Conservation (phyloP, 768 basidiomycete species). For the Calocybe indica region DNA sequence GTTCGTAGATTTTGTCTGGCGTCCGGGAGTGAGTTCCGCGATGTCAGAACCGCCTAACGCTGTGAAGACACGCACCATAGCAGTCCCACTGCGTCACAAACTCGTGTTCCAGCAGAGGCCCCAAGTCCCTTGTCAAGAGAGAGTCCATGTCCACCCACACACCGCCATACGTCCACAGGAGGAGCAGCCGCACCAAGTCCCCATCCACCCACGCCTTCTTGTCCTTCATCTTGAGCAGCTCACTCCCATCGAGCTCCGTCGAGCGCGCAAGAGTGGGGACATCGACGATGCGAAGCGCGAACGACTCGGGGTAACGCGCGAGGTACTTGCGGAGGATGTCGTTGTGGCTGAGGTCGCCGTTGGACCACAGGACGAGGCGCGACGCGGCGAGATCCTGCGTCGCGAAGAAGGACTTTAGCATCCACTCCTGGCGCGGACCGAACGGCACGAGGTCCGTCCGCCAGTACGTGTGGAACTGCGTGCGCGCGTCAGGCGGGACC, state of each 20-base stretch:
- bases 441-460: conserved; percentile 82
- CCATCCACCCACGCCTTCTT: conserved; percentile 92
- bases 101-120: conserved; percentile 87
- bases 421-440: conserved; percentile 77
- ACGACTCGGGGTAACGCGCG: conserved; percentile 57
- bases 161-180: conserved; percentile 87
- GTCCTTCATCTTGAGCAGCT: conserved; percentile 57
- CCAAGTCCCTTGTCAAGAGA: conserved; percentile 80
- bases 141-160: conserved; percentile 99
- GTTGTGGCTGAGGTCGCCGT: conserved; percentile 62
- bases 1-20: conserved; percentile 39
- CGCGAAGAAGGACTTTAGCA: conserved; percentile 91
- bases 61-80: conserved; percentile 61
- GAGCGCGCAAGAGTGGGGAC: conserved; percentile 61
- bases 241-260: conserved; percentile 69
- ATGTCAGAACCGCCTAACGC: background rate
- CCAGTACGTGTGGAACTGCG: conserved; percentile 92
- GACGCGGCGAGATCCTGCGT: conserved; percentile 70
- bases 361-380: conserved; percentile 86
- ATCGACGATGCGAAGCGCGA: conserved; percentile 67
- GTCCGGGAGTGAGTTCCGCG: too few relatives aligned
- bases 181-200: conserved; percentile 82
- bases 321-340: conserved; percentile 57
- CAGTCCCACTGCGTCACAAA: conserved; percentile 99
- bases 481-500: conserved; percentile 37